These are phyloP conservation scores for Fusarium algeriense DNA, from an alignment of 2,329 filamentous ascomycete species.

Conservation along the genomic window DNA sequence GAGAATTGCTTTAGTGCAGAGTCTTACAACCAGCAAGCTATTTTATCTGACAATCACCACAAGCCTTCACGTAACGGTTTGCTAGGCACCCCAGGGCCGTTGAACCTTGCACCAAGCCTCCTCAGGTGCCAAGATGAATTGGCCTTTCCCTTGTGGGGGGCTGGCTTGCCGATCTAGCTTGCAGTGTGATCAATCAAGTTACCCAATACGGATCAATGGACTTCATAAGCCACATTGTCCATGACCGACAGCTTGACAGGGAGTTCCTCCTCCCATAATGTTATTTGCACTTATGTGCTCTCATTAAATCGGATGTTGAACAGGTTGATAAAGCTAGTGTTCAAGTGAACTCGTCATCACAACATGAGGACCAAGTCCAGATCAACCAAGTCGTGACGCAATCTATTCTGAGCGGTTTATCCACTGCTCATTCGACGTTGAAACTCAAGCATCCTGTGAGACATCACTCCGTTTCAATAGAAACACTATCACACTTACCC, in stretches of 20 bases:
- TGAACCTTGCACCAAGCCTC: slow-evolving; percentile 27
- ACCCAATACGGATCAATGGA: slow-evolving; percentile 35
- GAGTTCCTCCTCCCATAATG: neutral
- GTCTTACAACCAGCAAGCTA: slow-evolving; percentile 4
- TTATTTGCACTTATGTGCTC: slow-evolving; percentile 1
- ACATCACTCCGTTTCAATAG: slow-evolving; percentile 18
- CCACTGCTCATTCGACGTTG: slow-evolving; percentile 24
- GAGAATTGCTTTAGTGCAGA: neutral
- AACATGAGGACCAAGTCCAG: neutral
- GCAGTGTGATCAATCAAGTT: slow-evolving; percentile 36
- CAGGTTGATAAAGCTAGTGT: slow-evolving; percentile 16
- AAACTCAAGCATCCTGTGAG: slow-evolving; percentile 18
- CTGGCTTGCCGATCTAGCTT: slow-evolving; percentile 40
- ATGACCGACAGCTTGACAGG: slow-evolving; percentile 6
- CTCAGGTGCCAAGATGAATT: slow-evolving; percentile 28
- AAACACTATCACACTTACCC: slow-evolving; percentile 36
- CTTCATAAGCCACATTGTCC: slow-evolving; percentile 17
- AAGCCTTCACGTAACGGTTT: slow-evolving; percentile 27
- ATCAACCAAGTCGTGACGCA: slow-evolving; percentile 42
- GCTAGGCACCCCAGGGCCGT: slow-evolving; percentile 30
- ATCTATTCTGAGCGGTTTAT: slow-evolving; percentile 28
- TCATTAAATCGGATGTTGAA: slow-evolving; percentile 3
- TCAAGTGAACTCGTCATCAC: slow-evolving; percentile 12
- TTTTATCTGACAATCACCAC: slow-evolving; percentile 19
- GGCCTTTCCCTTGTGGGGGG: slow-evolving; percentile 35